Percentiles rank a stretch among this genome's conserved stretches.
Evolutionary conservation across 2,329 filamentous ascomycete species (phyloP).

Genomic region (Bipolaris victoriae): DNA sequence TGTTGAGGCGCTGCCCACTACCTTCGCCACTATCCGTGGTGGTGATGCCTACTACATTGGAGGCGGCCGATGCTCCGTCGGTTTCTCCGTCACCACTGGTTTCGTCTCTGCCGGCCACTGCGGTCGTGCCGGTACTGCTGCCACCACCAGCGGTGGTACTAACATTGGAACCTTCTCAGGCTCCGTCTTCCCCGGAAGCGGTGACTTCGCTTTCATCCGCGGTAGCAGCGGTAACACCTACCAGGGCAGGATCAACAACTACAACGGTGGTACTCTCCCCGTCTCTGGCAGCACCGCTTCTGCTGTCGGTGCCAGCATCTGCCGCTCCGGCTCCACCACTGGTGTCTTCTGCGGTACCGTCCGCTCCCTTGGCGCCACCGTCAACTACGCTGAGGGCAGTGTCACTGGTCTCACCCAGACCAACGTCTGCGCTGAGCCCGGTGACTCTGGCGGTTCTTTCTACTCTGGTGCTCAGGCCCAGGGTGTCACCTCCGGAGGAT

Average conservation of each 20-base stretch:
- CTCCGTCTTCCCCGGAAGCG: slow-evolving; percentile 51
- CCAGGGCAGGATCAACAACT: slow-evolving; percentile 41
- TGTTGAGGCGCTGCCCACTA: slow-evolving; percentile 44
- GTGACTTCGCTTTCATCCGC: slow-evolving; percentile 49
- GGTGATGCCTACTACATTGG: slow-evolving; percentile 51
- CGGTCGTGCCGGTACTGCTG: slow-evolving; percentile 39
- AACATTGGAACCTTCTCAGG: slow-evolving; percentile 48
- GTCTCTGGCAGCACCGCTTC: slow-evolving; percentile 50
- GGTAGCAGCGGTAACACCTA: slow-evolving; percentile 44
- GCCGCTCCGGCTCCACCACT: slow-evolving; percentile 53
- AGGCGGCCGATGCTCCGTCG: slow-evolving; percentile 48
- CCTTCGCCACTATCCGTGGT: slow-evolving; percentile 47
- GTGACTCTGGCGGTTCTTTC: slow-evolving; percentile 52
- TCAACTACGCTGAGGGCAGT: slow-evolving; percentile 50
- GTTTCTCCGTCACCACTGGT: slow-evolving; percentile 51
- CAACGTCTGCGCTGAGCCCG: slow-evolving; percentile 52
- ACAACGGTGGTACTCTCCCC: slow-evolving; percentile 41
- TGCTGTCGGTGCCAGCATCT: slow-evolving; percentile 47
- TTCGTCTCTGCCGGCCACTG: slow-evolving; percentile 54
- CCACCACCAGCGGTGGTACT: slow-evolving; percentile 43
- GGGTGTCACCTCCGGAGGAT: slow-evolving; percentile 53
- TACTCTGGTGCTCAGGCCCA: slow-evolving; percentile 52
- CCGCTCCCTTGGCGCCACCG: slow-evolving; percentile 45
- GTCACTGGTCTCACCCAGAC: slow-evolving; percentile 52
- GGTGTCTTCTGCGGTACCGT: slow-evolving; percentile 51